These are phyloP conservation scores for Boletellus ananas DNA, from an alignment of 768 basidiomycete genomes.

Conservation along the genomic window DNA sequence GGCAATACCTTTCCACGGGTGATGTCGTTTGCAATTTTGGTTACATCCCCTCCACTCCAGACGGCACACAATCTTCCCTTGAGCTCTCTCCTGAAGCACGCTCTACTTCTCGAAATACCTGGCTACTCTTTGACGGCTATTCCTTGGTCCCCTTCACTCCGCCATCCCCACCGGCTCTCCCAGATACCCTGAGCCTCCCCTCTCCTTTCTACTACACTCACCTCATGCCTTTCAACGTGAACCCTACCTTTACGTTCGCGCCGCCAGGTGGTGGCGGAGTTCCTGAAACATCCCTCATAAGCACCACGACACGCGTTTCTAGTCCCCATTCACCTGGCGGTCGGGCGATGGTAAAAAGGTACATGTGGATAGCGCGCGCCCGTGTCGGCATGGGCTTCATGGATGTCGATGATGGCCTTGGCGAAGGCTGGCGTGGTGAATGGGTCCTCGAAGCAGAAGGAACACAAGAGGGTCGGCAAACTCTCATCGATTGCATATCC, in stretches of 20 bases:
- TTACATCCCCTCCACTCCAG: conserved; percentile 51
- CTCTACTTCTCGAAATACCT: conserved; percentile 36
- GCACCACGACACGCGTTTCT: conserved; percentile 36
- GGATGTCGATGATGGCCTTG: conserved; percentile 40
- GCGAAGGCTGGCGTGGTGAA: conserved; percentile 71
- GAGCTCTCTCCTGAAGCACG: conserved; percentile 20
- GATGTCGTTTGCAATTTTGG: conserved; percentile 82
- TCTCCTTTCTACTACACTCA: conserved; percentile 77
- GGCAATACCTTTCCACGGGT: conserved; percentile 71
- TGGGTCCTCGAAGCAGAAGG: conserved; percentile 82
- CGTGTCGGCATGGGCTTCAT: conserved; percentile 35
- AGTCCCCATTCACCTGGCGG: conserved; percentile 63
- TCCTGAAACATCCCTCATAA: conserved; percentile 48
- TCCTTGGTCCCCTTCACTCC: conserved; percentile 59
- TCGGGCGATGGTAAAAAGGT: conserved; percentile 54
- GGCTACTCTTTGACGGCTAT: conserved; percentile 74
- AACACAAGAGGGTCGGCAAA: conserved; percentile 59
- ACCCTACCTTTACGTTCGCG: conserved; percentile 26
- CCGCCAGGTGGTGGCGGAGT: conserved; percentile 31
- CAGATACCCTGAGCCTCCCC: conserved; percentile 58
- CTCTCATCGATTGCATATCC: conserved; percentile 51
- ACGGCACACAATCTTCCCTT: conserved; percentile 23
- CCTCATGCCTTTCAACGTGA: conserved; percentile 42
- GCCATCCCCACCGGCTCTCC: conserved; percentile 47
- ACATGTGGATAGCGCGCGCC: conserved; percentile 62